Percentiles rank a stretch among this genome's conserved stretches.
phyloP scores from a whole-genome alignment of 352 stramenopile genomes.

The Phytophthora nicotianae region DNA sequence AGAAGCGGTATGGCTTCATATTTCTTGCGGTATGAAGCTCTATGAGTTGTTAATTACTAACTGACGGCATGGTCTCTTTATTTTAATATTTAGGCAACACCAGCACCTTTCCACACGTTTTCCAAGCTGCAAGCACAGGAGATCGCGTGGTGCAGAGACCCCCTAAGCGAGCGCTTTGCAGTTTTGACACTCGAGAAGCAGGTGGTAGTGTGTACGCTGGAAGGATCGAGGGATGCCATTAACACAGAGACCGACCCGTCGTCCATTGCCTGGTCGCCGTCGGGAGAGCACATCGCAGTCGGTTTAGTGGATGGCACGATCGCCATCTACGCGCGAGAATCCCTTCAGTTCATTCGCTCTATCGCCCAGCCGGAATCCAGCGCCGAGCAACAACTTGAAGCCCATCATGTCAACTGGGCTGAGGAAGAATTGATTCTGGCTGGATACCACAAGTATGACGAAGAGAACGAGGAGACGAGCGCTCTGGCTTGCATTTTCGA shows the following conservation, averaged over 20 bases:
- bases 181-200: constrained; percentile 51
- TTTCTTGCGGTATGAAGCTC: constrained; percentile 5
- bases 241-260: constrained; percentile 22
- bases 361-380: constrained; percentile 51
- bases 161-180: constrained; percentile 33
- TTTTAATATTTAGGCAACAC: constrained; percentile 28
- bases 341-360: constrained; percentile 35
- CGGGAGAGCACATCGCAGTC: constrained; percentile 49
- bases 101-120: constrained; percentile 47
- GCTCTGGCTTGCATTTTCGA: constrained; percentile 70
- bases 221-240: constrained; percentile 30
- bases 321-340: constrained; percentile 37
- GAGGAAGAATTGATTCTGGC: constrained; percentile 69
- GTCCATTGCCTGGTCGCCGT: constrained; percentile 60
- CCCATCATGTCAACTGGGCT: constrained; percentile 77
- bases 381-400: constrained; percentile 36
- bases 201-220: constrained; percentile 45
- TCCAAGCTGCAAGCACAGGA: constrained; percentile 46
- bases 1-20: constrained; percentile 41
- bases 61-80: constrained; percentile 2
- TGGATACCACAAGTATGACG: constrained; percentile 62
- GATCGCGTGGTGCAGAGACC: constrained; percentile 50
- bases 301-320: constrained; percentile 43
- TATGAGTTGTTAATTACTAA: neutral
- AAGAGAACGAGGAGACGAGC: constrained; percentile 54